phyloP scores from a whole-genome alignment of 306 rosid genomes.

The Lathyrus tuberosus region DNA sequence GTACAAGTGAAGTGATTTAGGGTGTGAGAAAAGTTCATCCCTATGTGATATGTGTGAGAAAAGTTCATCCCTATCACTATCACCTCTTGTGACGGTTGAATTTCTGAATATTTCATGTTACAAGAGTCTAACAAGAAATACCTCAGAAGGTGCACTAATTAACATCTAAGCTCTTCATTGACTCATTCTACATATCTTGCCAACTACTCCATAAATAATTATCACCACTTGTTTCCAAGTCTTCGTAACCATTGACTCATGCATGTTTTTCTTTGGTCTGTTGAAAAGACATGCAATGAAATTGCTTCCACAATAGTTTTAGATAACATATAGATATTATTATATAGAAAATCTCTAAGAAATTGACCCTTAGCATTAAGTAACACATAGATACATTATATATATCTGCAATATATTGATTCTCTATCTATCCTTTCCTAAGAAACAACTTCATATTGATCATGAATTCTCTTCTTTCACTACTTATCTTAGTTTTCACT shows the following conservation, averaged over 20 bases:
- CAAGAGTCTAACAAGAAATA: neutral
- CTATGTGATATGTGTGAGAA: conserved; percentile 43
- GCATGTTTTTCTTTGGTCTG: neutral
- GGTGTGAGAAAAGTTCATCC: too few species aligned
- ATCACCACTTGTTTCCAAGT: neutral
- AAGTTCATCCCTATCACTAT: conserved; percentile 50
- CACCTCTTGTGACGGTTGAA: neutral
- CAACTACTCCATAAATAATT: neutral
- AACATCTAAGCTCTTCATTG: conserved; percentile 6
- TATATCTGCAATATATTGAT: neutral
- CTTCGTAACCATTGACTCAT: conserved; percentile 4
- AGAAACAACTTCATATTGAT: conserved; percentile 20
- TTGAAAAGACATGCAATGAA: neutral
- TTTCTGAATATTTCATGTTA: neutral
- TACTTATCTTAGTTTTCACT: conserved; percentile 34
- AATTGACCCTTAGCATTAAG: neutral
- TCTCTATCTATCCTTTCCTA: neutral
- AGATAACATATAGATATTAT: neutral
- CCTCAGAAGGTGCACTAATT: neutral
- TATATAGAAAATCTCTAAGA: neutral
- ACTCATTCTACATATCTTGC: neutral
- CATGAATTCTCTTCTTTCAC: conserved; percentile 42
- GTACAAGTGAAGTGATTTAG: too few species aligned
- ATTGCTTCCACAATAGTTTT: neutral
- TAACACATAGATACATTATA: neutral